phyloP scores from a whole-genome alignment of 139 green algal species.

The Chlorella ohadii region DNA sequence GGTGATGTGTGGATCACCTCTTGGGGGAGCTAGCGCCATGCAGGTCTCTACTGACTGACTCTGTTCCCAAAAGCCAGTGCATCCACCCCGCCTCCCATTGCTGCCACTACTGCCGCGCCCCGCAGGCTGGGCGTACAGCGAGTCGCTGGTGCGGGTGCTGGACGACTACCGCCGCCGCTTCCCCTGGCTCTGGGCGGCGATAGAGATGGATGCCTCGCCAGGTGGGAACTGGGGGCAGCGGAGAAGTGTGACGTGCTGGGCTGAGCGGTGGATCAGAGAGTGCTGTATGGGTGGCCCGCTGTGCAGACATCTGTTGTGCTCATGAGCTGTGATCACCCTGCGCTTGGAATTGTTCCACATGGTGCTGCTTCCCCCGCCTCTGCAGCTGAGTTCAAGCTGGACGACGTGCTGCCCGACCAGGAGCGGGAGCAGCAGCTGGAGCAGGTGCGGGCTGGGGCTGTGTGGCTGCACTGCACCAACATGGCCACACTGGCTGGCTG shows the following conservation, averaged over 20 bases:
- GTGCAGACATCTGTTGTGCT: no score
- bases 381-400: slow-evolving; percentile 41
- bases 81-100: slow-evolving; percentile 41
- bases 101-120: neutral
- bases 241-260: neutral
- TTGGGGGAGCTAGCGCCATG: no score
- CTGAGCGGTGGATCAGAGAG: no score
- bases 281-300: no score
- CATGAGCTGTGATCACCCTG: no score
- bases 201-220: slow-evolving; percentile 39
- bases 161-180: slow-evolving; percentile 69
- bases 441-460: slow-evolving; percentile 1
- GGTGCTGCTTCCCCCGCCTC: neutral
- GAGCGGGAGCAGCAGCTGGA: slow-evolving; percentile 40
- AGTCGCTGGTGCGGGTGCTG: slow-evolving; percentile 62
- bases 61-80: no score
- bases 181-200: slow-evolving; percentile 58
- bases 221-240: no score
- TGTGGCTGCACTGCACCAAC: neutral
- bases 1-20: no score
- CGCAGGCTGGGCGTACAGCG: slow-evolving; percentile 78
- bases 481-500: neutral
- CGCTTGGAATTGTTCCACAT: no score
- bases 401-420: slow-evolving; percentile 45
- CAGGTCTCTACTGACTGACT: no score